These are phyloP conservation scores for Pyrenophora teres DNA, from an alignment of 2,329 filamentous ascomycete genomes.

Conservation along the genomic window DNA sequence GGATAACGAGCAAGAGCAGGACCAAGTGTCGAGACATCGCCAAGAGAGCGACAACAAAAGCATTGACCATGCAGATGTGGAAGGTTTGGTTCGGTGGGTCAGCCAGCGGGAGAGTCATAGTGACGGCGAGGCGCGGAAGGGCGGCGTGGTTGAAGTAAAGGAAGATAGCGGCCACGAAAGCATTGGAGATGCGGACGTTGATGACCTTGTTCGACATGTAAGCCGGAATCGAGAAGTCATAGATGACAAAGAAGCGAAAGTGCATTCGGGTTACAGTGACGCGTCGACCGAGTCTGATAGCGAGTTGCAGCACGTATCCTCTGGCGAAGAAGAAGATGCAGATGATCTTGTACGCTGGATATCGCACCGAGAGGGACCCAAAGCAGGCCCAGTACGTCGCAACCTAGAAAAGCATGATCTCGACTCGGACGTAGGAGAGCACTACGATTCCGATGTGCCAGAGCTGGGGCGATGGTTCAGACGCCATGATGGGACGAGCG, in stretches of 20 bases:
- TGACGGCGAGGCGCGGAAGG: conserved; percentile 29
- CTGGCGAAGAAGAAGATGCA: conserved; percentile 25
- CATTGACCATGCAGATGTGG: conserved; percentile 40
- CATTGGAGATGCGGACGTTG: conserved; percentile 37
- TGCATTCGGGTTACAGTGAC: conserved; percentile 29
- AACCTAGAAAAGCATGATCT: conserved; percentile 11
- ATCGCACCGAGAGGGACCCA: conserved; percentile 26
- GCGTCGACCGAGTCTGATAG: conserved; percentile 39
- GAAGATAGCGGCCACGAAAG: conserved; percentile 37
- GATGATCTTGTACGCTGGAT: conserved; percentile 35
- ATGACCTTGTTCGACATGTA: conserved; percentile 37
- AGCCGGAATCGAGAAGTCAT: conserved; percentile 24
- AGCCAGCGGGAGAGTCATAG: conserved; percentile 37
- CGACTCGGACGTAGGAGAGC: conserved; percentile 12
- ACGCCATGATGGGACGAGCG: conserved; percentile 31
- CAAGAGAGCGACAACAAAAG: conserved; percentile 28
- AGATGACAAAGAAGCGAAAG: background rate
- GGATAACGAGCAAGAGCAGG: conserved; percentile 22
- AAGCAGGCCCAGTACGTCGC: conserved; percentile 27
- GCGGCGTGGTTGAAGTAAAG: conserved; percentile 5
- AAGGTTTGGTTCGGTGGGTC: conserved; percentile 43
- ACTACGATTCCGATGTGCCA: conserved; percentile 30
- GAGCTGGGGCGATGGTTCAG: conserved; percentile 29
- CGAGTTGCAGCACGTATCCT: conserved; percentile 17
- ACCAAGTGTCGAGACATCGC: conserved; percentile 2